These are phyloP conservation scores for Fusarium udum DNA, from an alignment of 2,329 filamentous ascomycete species.

Conservation along the genomic window DNA sequence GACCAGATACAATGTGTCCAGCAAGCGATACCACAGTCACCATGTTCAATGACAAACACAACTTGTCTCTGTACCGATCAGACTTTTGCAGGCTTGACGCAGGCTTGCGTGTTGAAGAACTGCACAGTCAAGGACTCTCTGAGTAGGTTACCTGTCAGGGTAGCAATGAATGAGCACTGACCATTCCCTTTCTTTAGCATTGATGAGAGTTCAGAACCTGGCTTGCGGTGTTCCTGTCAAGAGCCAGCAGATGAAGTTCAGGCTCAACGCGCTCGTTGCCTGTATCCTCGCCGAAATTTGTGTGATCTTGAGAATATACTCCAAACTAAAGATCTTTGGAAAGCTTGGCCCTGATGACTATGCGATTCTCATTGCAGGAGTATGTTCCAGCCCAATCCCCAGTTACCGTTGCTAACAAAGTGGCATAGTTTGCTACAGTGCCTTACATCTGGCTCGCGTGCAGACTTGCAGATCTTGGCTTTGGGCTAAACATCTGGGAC, in stretches of 20 bases:
- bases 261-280: conserved; percentile 17
- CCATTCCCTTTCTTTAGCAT: background rate
- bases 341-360: conserved; percentile 28
- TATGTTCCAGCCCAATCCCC: background rate
- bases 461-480: conserved; percentile 30
- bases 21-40: conserved; percentile 16
- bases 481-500: conserved; percentile 31
- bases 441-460: conserved; percentile 28
- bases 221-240: conserved; percentile 25
- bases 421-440: conserved; percentile 19
- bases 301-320: conserved; percentile 22
- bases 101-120: conserved; percentile 18
- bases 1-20: conserved; percentile 24
- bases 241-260: conserved; percentile 29
- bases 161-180: background rate
- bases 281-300: conserved; percentile 24
- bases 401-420: background rate
- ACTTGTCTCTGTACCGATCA: conserved; percentile 32
- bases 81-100: conserved; percentile 20
- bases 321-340: conserved; percentile 21
- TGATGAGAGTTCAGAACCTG: conserved; percentile 18
- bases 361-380: conserved; percentile 22
- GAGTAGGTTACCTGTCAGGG: conserved; percentile 2
- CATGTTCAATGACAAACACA: conserved; percentile 23
- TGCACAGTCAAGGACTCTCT: conserved; percentile 30